phyloP scores from a whole-genome alignment of 495 filamentous ascomycete species.

The Penicillium canariense region DNA sequence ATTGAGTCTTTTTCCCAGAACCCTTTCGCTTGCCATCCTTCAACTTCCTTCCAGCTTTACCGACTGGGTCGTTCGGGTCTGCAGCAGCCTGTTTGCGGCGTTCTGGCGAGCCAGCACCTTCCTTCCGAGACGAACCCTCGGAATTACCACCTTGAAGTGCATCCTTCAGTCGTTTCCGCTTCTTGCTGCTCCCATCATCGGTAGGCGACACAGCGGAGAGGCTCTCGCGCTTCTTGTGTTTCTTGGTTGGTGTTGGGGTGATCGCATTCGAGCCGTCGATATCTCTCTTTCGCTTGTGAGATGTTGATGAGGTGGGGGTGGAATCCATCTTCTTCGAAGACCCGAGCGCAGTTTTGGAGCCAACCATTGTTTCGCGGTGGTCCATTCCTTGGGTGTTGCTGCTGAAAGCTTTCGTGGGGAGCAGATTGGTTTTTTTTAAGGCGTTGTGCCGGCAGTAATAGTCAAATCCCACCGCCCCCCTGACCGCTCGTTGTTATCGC shows the following conservation, averaged over 20 bases:
- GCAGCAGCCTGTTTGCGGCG: conserved; percentile 26
- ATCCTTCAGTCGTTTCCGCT: conserved; percentile 23
- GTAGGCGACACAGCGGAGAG: conserved; percentile 9
- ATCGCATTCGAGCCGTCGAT: conserved; percentile 27
- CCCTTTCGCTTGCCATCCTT: conserved; percentile 30
- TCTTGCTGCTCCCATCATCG: conserved; percentile 23
- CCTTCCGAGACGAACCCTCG: conserved; percentile 25
- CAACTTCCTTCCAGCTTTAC: conserved; percentile 29
- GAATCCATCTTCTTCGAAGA: conserved; percentile 18
- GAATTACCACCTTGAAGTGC: conserved; percentile 17
- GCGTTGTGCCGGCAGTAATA: conserved; percentile 18
- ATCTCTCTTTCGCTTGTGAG: conserved; percentile 43
- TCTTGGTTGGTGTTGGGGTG: conserved; percentile 39
- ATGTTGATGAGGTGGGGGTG: conserved; percentile 25
- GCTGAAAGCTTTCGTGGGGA: conserved; percentile 3
- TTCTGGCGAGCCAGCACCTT: conserved; percentile 30
- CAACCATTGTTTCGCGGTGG: conserved; percentile 26
- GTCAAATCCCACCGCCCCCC: background rate
- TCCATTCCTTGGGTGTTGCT: conserved; percentile 3
- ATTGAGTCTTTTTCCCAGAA: conserved; percentile 11
- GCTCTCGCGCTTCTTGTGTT: conserved; percentile 36
- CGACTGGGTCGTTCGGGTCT: conserved; percentile 14
- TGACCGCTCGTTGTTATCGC: conserved; percentile 14
- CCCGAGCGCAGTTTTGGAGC: conserved; percentile 17
- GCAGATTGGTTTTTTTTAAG: conserved; percentile 23